Percentiles rank a stretch among this genome's conserved stretches.
Conservation (phyloP, 768 basidiomycete species). For the Rhodotorula babjevae region DNA sequence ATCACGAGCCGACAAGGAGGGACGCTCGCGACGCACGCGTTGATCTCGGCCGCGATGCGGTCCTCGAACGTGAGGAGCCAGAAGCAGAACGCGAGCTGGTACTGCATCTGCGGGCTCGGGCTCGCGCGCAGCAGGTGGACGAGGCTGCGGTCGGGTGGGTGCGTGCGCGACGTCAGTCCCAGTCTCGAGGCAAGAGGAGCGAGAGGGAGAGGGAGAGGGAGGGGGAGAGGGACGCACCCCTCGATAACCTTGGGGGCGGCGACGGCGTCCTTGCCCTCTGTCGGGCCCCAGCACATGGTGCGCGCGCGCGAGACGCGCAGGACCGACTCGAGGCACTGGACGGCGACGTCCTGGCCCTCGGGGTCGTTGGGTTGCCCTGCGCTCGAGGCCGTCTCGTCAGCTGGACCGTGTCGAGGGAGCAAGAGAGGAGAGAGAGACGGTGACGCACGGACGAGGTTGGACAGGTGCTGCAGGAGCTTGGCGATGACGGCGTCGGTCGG, state of each 20-base stretch:
- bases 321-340: constrained; percentile 82
- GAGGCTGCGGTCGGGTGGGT: constrained; percentile 53
- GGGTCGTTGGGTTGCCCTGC: constrained; percentile 54
- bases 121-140: constrained; percentile 75
- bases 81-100: constrained; percentile 85
- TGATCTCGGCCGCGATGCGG: constrained; percentile 75
- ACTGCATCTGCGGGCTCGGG: constrained; percentile 82
- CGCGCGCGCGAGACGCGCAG: constrained; percentile 76
- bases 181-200: too few species aligned
- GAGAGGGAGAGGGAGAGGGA: neutral
- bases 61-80: constrained; percentile 92
- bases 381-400: neutral
- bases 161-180: neutral
- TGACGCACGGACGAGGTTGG: constrained; percentile 53
- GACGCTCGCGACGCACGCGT: constrained; percentile 58
- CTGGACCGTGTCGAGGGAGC: neutral
- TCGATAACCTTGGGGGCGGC: constrained; percentile 48
- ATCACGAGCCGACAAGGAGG: neutral
- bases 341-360: constrained; percentile 68
- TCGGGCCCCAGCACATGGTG: constrained; percentile 69
- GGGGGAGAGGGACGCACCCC: constrained; percentile 45
- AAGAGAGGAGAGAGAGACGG: too few species aligned
- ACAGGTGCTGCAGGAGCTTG: constrained; percentile 60
- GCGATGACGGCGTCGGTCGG: constrained; percentile 53
- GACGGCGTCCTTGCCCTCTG: constrained; percentile 66